Evolutionary conservation across 768 basidiomycete genomes (phyloP).

Genomic region (Suillus decipiens): DNA sequence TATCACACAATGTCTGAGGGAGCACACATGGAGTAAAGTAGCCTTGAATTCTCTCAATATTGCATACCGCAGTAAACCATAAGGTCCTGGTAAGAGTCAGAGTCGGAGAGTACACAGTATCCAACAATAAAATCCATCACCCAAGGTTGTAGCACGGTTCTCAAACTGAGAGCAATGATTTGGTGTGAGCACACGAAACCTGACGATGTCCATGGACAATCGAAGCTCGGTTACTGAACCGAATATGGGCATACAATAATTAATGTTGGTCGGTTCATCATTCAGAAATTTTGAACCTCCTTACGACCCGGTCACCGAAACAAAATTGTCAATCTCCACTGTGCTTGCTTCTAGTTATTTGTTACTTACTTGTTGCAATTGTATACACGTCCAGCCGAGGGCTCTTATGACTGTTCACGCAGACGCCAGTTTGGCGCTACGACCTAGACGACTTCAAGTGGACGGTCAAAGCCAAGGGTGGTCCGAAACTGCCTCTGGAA

Average conservation of each 20-base stretch:
- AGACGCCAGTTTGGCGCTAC: slow-evolving; percentile 23
- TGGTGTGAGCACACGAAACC: neutral
- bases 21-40: neutral
- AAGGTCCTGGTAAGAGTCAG: neutral
- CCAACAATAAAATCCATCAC: neutral
- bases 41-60: neutral
- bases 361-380: neutral
- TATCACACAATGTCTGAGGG: neutral
- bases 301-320: neutral
- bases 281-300: neutral
- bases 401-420: slow-evolving; percentile 17
- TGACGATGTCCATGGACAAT: neutral
- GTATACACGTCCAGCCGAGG: slow-evolving; percentile 15
- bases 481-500: slow-evolving; percentile 57
- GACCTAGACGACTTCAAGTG: slow-evolving; percentile 26
- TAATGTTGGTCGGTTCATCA: slow-evolving; percentile 4
- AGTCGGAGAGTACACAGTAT: neutral
- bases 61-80: neutral
- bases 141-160: neutral
- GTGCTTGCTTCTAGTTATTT: neutral
- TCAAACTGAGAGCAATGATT: neutral
- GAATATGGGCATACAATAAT: slow-evolving; percentile 6
- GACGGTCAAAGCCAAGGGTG: slow-evolving; percentile 31
- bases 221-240: slow-evolving; percentile 7
- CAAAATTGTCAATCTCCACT: neutral